Evolutionary conservation across 2,329 filamentous ascomycete genomes (phyloP), one percentile per base, ranked within the genome.

Genomic region (Ambrosiella cleistominuta): DNA sequence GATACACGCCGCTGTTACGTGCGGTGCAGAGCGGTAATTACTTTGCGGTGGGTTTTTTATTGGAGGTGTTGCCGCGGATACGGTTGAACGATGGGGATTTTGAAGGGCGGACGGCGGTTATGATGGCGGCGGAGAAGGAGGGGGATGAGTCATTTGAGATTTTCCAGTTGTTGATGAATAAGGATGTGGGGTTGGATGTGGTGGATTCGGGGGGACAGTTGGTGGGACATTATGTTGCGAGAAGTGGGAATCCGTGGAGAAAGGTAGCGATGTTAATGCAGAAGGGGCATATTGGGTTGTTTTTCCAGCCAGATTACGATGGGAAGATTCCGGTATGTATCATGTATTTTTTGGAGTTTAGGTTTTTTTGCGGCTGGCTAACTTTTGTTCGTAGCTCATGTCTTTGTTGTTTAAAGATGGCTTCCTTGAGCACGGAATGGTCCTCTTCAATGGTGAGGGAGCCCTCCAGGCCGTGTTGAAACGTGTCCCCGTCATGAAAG

Each of bases 91-190:
- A 13, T 51, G 7, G 11, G 1, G 52, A 60, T 52, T 6, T 35
- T n/a, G 35, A 57, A 19, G 56, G 59, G 9, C n/a, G 45, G 5
- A 58, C 56, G 7, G 17, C 54, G 3, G 35, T 61, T 37, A 49
- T 58, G 15, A n/a, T 49, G 4, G 59, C 56, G 8, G 56, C 45
- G 6, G 12, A 42, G 7, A 27, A 42, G 2, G 56, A 42, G 2
- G 38, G 17, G 2, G 27, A 5, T 2, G 27, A 5, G 27, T 27
- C 27, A 27, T 38, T 54, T 19, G 39, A 52, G 2, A 47, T 57
- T 9, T 47, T 54, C 2, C 13, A 40, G 1, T 13, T 52, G 35
- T 15, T 61, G 11, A 17, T 58, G 2, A 35, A 35, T 7, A 19
- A 40, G 17, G 37, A 37, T 8, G 59, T 40, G 1, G 47, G 58